These are phyloP conservation scores for Pythium diclinum DNA, from an alignment of 352 stramenopile species.

Conservation along the genomic window DNA sequence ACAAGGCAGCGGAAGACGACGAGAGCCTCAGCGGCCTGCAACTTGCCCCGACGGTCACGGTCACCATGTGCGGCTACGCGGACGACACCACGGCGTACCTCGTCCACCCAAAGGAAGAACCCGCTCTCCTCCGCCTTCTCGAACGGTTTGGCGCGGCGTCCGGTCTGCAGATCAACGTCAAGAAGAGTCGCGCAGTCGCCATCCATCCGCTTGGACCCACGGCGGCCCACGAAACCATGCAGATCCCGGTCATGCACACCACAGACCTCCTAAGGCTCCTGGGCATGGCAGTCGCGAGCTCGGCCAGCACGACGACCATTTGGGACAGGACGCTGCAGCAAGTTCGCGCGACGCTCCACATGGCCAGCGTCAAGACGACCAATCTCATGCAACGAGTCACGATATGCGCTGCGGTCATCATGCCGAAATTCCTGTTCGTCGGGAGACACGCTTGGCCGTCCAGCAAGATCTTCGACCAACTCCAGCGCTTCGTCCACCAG, in stretches of 20 bases:
- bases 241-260: not conserved
- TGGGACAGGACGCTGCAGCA: not conserved
- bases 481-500: constrained; percentile 1
- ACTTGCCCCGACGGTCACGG: too few relatives aligned
- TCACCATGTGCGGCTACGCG: not conserved
- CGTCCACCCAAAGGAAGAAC: not conserved
- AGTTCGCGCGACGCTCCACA: not conserved
- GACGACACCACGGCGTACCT: constrained; percentile 4
- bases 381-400: constrained; percentile 1
- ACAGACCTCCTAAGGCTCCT: not conserved
- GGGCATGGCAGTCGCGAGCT: not conserved
- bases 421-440: constrained; percentile 17
- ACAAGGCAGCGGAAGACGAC: not conserved
- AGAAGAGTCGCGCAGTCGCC: not conserved
- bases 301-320: not conserved
- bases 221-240: not conserved
- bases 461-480: not conserved
- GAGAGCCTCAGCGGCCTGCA: not conserved
- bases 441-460: constrained; percentile 1
- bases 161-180: not conserved
- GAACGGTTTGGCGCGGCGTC: not conserved
- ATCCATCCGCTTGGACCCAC: not conserved
- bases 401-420: not conserved
- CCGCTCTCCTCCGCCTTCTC: not conserved
- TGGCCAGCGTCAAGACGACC: not conserved